Evolutionary conservation across 768 basidiomycete genomes (phyloP).

Genomic region (Suillus variegatus): DNA sequence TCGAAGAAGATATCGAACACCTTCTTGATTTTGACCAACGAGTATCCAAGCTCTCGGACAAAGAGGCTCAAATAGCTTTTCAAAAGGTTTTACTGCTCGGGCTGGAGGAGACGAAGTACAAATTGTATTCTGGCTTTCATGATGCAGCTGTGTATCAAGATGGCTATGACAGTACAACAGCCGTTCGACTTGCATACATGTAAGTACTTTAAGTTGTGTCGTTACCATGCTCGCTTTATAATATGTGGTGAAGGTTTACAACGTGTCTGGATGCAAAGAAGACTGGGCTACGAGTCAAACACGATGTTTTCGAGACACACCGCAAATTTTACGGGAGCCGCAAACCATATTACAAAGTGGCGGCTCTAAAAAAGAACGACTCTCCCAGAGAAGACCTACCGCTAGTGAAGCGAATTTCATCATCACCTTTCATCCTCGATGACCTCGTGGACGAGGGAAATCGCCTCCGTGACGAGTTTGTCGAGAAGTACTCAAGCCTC

Average conservation of each 20-base stretch:
- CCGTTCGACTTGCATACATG: slow-evolving; percentile 68
- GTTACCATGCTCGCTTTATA: neutral
- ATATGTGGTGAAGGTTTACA: slow-evolving; percentile 50
- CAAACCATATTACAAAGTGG: slow-evolving; percentile 32
- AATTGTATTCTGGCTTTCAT: slow-evolving; percentile 64
- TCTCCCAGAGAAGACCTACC: neutral
- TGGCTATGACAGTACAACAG: slow-evolving; percentile 48
- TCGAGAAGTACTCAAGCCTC: slow-evolving; percentile 36
- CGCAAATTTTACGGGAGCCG: slow-evolving; percentile 31
- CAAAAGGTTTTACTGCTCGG: slow-evolving; percentile 50
- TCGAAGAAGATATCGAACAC: slow-evolving; percentile 53
- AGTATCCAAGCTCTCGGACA: slow-evolving; percentile 20
- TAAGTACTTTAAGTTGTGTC: slow-evolving; percentile 32
- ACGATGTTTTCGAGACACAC: slow-evolving; percentile 43
- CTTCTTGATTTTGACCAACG: slow-evolving; percentile 46
- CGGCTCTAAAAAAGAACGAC: slow-evolving; percentile 15
- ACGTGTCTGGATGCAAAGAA: slow-evolving; percentile 70
- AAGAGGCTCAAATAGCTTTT: slow-evolving; percentile 41
- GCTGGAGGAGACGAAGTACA: slow-evolving; percentile 51
- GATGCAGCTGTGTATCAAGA: slow-evolving; percentile 50
- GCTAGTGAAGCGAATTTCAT: neutral
- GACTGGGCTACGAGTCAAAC: slow-evolving; percentile 58
- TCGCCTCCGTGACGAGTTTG: slow-evolving; percentile 33
- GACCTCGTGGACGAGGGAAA: slow-evolving; percentile 43
- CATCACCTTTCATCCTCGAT: slow-evolving; percentile 42